Conservation (phyloP, 352 stramenopile genomes). For the Sclerospora graminicola region DNA sequence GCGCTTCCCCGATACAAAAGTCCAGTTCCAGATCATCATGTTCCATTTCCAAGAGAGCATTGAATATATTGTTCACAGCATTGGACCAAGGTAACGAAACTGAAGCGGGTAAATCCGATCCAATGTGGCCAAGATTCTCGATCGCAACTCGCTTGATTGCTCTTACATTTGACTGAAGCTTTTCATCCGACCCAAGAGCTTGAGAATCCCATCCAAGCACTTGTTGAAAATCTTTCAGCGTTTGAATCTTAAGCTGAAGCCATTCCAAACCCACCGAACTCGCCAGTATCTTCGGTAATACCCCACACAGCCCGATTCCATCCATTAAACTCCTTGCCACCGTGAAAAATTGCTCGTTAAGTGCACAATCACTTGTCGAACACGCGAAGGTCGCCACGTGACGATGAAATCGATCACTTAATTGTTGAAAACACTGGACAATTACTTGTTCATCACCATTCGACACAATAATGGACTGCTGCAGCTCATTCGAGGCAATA, state of each 20-base stretch:
- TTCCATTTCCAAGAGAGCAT: conserved; percentile 18
- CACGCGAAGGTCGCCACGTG: conserved; percentile 10
- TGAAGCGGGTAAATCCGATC: conserved; percentile 20
- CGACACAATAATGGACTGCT: conserved; percentile 18
- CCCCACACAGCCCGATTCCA: conserved; percentile 24
- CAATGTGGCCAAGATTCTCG: conserved; percentile 25
- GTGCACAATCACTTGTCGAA: conserved; percentile 27
- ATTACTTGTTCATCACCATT: conserved; percentile 22
- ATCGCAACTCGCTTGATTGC: conserved; percentile 30
- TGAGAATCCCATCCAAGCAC: conserved; percentile 37
- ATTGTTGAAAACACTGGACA: no score
- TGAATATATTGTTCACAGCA: conserved; percentile 18
- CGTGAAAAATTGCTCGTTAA: conserved; percentile 25
- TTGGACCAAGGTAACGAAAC: conserved; percentile 7
- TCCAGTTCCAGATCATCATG: conserved; percentile 32
- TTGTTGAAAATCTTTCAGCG: conserved; percentile 17
- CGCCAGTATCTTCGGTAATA: conserved; percentile 18
- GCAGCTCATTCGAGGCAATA: conserved; percentile 16
- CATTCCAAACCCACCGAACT: conserved; percentile 16
- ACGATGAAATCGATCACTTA: conserved; percentile 12
- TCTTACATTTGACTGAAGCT: conserved; percentile 28
- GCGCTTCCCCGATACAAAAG: conserved; percentile 35
- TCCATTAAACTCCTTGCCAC: conserved; percentile 35
- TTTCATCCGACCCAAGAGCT: conserved; percentile 28
- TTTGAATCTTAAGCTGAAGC: conserved; percentile 21